Conservation (phyloP, 257 asterid genomes). For the Nemophila menziesii region DNA sequence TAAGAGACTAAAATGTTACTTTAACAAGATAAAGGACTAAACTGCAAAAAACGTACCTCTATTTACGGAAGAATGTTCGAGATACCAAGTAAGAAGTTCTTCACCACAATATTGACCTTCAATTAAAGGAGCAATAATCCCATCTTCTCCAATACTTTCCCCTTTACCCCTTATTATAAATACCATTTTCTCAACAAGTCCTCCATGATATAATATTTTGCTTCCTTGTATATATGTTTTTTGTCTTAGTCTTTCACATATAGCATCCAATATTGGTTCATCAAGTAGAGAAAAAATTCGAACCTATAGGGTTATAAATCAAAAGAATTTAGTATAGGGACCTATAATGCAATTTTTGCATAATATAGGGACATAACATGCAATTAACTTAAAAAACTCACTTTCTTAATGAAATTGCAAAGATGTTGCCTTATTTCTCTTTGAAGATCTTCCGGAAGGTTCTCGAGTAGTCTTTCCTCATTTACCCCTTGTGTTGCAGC, state of each 20-base stretch:
- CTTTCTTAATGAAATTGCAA: slow-evolving; percentile 63
- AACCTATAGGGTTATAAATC: slow-evolving; percentile 39
- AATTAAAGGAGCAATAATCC: slow-evolving; percentile 32
- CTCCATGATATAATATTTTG: slow-evolving; percentile 45
- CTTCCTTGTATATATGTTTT: slow-evolving; percentile 71
- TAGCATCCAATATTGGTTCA: slow-evolving; percentile 76
- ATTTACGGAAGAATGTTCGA: slow-evolving; percentile 75
- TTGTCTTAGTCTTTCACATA: slow-evolving; percentile 71
- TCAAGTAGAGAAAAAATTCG: slow-evolving; percentile 64
- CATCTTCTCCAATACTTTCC: slow-evolving; percentile 72
- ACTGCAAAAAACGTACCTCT: slow-evolving; percentile 33
- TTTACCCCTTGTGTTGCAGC: slow-evolving; percentile 93
- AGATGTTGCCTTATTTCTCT: slow-evolving; percentile 84
- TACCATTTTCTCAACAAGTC: slow-evolving; percentile 81
- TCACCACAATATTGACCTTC: slow-evolving; percentile 91
- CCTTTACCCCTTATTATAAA: slow-evolving; percentile 80
- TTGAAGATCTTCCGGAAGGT: slow-evolving; percentile 92
- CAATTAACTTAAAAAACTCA: slow-evolving; percentile 25
- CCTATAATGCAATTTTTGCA: no score
- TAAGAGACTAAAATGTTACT: no score
- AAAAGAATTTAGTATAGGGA: no score
- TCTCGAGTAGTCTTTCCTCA: slow-evolving; percentile 72
- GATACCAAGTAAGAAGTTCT: slow-evolving; percentile 95
- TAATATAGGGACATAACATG: no score
- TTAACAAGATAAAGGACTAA: no score